phyloP scores from a whole-genome alignment of 805 yeast species.

The Candida bentonensis region DNA sequence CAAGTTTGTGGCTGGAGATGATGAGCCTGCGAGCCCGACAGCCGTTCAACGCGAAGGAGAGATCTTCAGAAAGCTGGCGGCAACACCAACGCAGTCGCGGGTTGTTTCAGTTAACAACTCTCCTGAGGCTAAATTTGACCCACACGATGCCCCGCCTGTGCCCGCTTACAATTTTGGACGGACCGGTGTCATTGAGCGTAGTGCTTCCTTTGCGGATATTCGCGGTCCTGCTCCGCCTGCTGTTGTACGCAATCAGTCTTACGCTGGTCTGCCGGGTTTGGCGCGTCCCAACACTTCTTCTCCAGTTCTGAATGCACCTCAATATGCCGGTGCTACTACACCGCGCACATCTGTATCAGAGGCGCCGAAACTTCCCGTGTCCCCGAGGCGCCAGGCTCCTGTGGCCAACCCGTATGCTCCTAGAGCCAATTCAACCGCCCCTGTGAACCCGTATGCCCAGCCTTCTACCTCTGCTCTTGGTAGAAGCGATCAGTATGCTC shows the following conservation, averaged over 20 bases:
- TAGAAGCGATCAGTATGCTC: neutral
- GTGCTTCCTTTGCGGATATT: conserved; percentile 6
- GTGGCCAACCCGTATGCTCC: conserved; percentile 5
- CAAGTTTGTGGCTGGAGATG: conserved; percentile 81
- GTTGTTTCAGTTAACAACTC: conserved; percentile 15
- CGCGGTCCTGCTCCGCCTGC: conserved; percentile 3
- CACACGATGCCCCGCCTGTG: conserved; percentile 61
- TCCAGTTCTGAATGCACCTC: neutral
- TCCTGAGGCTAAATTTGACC: conserved; percentile 37
- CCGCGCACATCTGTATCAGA: neutral
- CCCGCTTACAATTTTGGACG: conserved; percentile 21
- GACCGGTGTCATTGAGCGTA: conserved; percentile 20
- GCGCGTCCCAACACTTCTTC: conserved; percentile 1
- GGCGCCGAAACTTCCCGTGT: neutral
- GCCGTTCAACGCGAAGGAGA: conserved; percentile 17
- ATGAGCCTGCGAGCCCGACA: conserved; percentile 17
- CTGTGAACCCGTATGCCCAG: neutral
- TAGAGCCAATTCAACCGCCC: neutral
- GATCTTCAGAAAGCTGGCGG: conserved; percentile 7
- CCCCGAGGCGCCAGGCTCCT: neutral
- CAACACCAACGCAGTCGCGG: conserved; percentile 5
- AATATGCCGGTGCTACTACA: neutral
- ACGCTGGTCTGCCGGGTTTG: neutral
- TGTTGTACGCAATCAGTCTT: neutral
- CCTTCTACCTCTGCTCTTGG: neutral